Evolutionary conservation across 2,329 filamentous ascomycete species (phyloP).

Genomic region (Thelonectria rubi): DNA sequence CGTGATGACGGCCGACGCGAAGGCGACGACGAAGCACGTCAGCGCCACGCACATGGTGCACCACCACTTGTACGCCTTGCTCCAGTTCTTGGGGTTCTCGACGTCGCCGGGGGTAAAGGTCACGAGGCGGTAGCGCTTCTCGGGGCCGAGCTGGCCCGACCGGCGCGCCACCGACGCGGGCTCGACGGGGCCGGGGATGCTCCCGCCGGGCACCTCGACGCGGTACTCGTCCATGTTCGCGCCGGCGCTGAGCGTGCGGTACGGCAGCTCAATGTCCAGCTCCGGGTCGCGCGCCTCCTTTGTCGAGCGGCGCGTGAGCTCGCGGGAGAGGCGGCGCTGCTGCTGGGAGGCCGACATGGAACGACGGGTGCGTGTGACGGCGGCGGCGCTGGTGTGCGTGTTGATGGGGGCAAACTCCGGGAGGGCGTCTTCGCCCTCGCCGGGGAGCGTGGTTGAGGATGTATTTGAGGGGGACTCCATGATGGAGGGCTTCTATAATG

Average conservation of each 20-base stretch:
- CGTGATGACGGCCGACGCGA: constrained; percentile 79
- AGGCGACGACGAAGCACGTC: constrained; percentile 79
- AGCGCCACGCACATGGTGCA: constrained; percentile 84
- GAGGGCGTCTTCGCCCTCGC: constrained; percentile 5
- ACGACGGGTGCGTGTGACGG: constrained; percentile 31
- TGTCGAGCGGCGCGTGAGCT: constrained; percentile 30
- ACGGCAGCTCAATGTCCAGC: constrained; percentile 67
- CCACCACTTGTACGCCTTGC: constrained; percentile 80
- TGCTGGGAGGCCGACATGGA: constrained; percentile 36
- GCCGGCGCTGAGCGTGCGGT: constrained; percentile 67
- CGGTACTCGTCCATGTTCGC: constrained; percentile 75
- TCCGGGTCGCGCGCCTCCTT: constrained; percentile 53
- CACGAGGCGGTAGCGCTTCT: constrained; percentile 61
- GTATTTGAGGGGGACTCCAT: constrained; percentile 21
- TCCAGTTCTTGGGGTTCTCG: constrained; percentile 88
- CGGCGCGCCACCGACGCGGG: constrained; percentile 38
- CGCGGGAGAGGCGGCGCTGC: constrained; percentile 13
- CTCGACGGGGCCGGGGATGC: constrained; percentile 60
- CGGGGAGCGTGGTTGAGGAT: constrained; percentile 24
- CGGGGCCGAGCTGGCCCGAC: constrained; percentile 22
- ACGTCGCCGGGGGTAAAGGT: constrained; percentile 75
- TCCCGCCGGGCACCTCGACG: constrained; percentile 67
- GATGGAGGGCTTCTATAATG: neutral
- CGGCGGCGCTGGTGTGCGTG: constrained; percentile 29
- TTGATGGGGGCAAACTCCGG: constrained; percentile 36